Evolutionary conservation across 176 grass and related monocot species (phyloP).

Genomic region (Rhynchospora pubera): DNA sequence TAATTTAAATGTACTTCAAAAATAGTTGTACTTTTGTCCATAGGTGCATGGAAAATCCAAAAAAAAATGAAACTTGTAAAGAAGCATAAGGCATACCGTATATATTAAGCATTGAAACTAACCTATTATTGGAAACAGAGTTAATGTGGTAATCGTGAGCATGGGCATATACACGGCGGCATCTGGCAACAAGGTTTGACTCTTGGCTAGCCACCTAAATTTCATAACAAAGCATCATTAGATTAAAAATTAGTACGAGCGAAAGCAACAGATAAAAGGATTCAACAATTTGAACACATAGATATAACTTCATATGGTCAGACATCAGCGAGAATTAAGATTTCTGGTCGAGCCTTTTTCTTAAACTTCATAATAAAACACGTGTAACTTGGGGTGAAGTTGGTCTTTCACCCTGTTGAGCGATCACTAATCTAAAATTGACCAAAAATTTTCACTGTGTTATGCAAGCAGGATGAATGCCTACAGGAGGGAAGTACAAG

Average conservation of each 20-base stretch:
- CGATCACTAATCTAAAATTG: background rate
- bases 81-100: background rate
- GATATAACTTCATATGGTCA: background rate
- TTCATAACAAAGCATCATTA: slow-evolving; percentile 12
- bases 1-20: background rate
- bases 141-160: slow-evolving; percentile 98
- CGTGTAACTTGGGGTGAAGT: background rate
- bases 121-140: slow-evolving; percentile 95
- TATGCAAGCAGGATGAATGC: background rate
- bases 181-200: slow-evolving; percentile 65
- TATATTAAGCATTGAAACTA: background rate
- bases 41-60: background rate
- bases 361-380: background rate
- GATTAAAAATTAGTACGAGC: slow-evolving; percentile 5
- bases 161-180: slow-evolving; percentile 76
- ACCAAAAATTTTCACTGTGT: background rate
- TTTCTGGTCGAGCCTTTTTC: background rate
- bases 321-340: background rate
- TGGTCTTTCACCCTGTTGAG: background rate
- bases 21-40: background rate
- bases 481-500: background rate
- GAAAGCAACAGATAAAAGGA: background rate
- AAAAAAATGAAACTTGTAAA: background rate
- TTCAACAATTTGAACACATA: background rate
- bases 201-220: slow-evolving; percentile 69